phyloP scores from a whole-genome alignment of 2,329 filamentous ascomycete genomes.

The Monosporascus sp. region DNA sequence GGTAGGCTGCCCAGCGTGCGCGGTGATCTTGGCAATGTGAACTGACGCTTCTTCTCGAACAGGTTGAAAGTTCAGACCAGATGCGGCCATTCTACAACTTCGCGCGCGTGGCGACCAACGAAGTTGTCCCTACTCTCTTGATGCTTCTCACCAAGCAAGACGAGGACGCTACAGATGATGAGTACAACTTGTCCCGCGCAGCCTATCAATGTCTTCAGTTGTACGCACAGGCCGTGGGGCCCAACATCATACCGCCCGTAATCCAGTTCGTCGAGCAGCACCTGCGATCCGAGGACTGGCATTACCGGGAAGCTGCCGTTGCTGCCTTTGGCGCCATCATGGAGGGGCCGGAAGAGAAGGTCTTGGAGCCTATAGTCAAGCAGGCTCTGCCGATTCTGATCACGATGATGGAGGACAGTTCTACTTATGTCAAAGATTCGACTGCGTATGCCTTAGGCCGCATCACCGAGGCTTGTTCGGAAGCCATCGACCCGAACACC shows the following conservation, averaged over 20 bases:
- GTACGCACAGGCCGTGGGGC: conserved; percentile 86
- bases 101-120: conserved; percentile 82
- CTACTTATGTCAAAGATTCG: conserved; percentile 89
- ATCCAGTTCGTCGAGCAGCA: conserved; percentile 89
- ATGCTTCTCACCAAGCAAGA: conserved; percentile 92
- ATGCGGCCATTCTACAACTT: conserved; percentile 95
- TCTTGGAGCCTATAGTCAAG: conserved; percentile 90
- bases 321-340: conserved; percentile 98
- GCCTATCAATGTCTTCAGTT: conserved; percentile 96
- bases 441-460: conserved; percentile 93
- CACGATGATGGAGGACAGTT: conserved; percentile 82
- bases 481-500: conserved; percentile 78
- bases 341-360: conserved; percentile 92
- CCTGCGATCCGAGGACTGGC: conserved; percentile 88
- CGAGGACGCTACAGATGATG: conserved; percentile 92
- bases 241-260: conserved; percentile 78
- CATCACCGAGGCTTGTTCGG: conserved; percentile 89
- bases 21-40: conserved; percentile 4
- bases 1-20: conserved; percentile 37
- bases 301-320: conserved; percentile 88
- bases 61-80: conserved; percentile 71
- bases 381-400: conserved; percentile 90
- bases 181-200: conserved; percentile 94
- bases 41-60: conserved; percentile 5
- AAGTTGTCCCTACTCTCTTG: conserved; percentile 90